Evolutionary conservation across 495 filamentous ascomycete genomes (phyloP), one percentile per base, ranked within the genome.

Genomic region (Daldinia decipiens): DNA sequence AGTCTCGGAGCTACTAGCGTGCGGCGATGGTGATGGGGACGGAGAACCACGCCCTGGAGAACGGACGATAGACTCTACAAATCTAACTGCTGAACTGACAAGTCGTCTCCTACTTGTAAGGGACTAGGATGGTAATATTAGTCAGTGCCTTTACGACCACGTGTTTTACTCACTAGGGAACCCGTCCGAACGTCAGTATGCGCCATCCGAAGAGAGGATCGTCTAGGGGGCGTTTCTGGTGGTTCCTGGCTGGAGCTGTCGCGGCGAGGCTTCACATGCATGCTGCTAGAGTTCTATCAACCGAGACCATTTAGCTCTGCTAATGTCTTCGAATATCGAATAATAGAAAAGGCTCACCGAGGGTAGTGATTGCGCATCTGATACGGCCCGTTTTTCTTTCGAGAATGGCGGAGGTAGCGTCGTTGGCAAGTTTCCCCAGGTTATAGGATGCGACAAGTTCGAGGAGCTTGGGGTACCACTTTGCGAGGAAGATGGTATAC

Each of bases 361-460:
- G 80, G 79, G 82, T 83, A 62, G 83, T 83, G 74, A 81, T 77
- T 65, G 85, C 76, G 51, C 83, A 81, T 77, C 84, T 78, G 78
- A 88, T 80, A 78, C 81, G 77, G 21, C 83, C 83, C 56, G 84
- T 83, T 53, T 81, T 2, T 77, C 77, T 12, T 74, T 63, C 3
- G 78, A 82, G 71, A 83, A 81, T 9, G 82, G 81, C 8, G 76
- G 77, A 26, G 80, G 82, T 0, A 82, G 75, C 11, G 78, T 59
- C 40, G 81, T 74, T 38, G 72, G 74, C 56, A 75, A 67, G 53
- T 74, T 74, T 24, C 53, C 66, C 45, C 71, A 71, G 32, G 67
- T 55, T 1, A 51, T 56, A 40, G 62, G 62, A 29, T 39, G 56
- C 19, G 61, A 39, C 3, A 43, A 55, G 11, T 51, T 51, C 7